Conservation (phyloP, 441 rosid genomes). For the Rhodomyrtus psidioides region DNA sequence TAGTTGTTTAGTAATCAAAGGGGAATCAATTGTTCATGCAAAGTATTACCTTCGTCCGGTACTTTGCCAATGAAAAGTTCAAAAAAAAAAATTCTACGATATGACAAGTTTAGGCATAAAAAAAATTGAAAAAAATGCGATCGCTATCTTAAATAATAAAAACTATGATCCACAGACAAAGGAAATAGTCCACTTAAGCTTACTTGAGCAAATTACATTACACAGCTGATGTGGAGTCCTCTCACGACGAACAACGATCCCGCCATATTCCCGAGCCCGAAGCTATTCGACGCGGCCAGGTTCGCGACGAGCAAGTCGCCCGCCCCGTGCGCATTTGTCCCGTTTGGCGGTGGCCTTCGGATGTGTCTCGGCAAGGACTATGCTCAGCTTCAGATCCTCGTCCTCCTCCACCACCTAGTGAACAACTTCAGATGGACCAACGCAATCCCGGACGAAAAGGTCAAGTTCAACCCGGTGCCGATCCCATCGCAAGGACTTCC, state of each 20-base stretch:
- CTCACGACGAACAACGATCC: background rate
- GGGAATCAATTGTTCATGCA: too few relatives aligned
- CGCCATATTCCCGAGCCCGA: background rate
- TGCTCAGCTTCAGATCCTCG: background rate
- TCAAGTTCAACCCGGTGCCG: background rate
- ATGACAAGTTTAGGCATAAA: too few relatives aligned
- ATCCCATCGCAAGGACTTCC: background rate
- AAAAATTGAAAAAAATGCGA: too few relatives aligned
- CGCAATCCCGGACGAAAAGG: background rate
- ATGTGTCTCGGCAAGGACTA: background rate
- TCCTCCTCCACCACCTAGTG: background rate
- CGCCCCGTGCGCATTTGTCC: background rate
- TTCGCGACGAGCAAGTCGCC: background rate
- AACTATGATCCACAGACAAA: background rate
- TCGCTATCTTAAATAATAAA: too few relatives aligned
- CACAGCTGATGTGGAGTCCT: background rate
- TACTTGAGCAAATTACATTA: background rate
- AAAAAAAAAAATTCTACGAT: too few relatives aligned
- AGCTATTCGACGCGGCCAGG: background rate
- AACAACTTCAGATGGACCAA: background rate
- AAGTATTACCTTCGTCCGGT: too few relatives aligned
- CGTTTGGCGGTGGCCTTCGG: background rate
- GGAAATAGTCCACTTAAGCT: background rate
- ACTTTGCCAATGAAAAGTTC: too few relatives aligned
- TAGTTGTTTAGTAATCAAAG: too few relatives aligned